Evolutionary conservation across 2,329 filamentous ascomycete genomes (phyloP), one percentile per base, ranked within the genome.

Genomic region (Colletotrichum tropicicola): DNA sequence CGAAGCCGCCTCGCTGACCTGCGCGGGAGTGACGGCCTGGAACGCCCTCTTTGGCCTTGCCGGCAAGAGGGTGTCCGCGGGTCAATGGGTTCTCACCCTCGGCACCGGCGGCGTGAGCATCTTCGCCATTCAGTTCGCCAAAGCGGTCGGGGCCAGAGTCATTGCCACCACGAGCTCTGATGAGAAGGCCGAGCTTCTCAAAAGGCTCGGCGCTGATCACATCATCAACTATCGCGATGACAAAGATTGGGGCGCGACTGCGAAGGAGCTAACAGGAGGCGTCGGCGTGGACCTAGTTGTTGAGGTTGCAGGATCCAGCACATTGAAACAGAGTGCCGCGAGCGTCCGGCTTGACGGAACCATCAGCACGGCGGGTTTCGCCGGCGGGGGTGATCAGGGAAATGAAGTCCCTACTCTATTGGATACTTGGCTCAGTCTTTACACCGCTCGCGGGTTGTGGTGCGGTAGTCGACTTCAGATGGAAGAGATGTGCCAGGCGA

Each of bases 1-100:
- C 88, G 87, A 91, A 73, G 82, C 84, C 2, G 81, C 84, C 13
- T 88, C 88, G 0, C 78, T 91, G 2, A 74, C 82, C 1, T 87
- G 84, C 65, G 85, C 86, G 1, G 85, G 79, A 1, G 62, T 88
- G 10, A 87, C 85, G 0, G 83, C 84, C 2, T 88, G 85, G 86
- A 88, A 88, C 68, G 83, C 83, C 6, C 73, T 88, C 4, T 87
- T 84, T 53, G 85, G 86, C 0, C 70, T 88, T 25, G 74, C 75
- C 66, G 78, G 72, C 73, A 79, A 15, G 76, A 58, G 68, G 2
- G 44, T 78, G 21, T 68, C 54, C 3, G 70, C 76, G 0, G 78
- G 78, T 1, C 70, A 80, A 7, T 73, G 71, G 62, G 77, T 82
- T 0, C 71, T 83, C 7, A 78, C 76, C 0, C 78, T 80, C 56